Base-by-base conservation (phyloP, 2,329 filamentous ascomycete species). In the Ophiostoma pallidulum region DNA sequence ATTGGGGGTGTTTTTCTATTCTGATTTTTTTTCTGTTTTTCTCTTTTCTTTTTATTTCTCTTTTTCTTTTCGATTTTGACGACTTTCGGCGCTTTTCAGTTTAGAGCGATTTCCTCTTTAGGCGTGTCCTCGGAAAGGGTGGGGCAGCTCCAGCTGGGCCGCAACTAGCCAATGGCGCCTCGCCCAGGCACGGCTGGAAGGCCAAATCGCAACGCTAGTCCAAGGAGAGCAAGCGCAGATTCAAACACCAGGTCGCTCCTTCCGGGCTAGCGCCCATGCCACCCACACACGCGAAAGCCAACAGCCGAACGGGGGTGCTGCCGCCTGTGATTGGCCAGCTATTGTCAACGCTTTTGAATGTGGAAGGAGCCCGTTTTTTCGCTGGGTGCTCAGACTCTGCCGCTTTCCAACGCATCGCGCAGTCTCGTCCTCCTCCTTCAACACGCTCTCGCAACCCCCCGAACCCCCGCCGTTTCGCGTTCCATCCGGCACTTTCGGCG, bases 301-400 rank as follows among this genome's bases (percentile, higher is more conserved):
- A 45, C 41, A 45, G 41, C 47, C 47, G 47, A 45, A 41, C 43
- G 29, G 33, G 40, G 40, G 24, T 33, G 4, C 28, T 16, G 20
- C 4, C 24, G 19, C 39, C 32, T 29, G n/a, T 44, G 33, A 48
- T 48, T 48, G 46, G 46, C 33, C 40, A 18, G 14, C 39, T 35
- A 8, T 22, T 16, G 14, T 38, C 18, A 14, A 37, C 36, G 26
- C 33, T 41, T n/a, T 43, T 13, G 46, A 39, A 39, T 22, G 16
- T 24, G 41, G 33, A 37, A 45, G 42, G 33, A 37, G 42, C 33
- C 24, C 24, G 10, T 28, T 28, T 28, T 28, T 28, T 28, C 24
- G 6, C 6, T 28, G 10, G 33, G 28, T 31, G 20, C 39, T 46
- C 42, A 45, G 18, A 33, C 16, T 33, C 20, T 42, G 29, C 40